phyloP scores from a whole-genome alignment of 345 rosid genomes.

The Eucalyptus victrix region DNA sequence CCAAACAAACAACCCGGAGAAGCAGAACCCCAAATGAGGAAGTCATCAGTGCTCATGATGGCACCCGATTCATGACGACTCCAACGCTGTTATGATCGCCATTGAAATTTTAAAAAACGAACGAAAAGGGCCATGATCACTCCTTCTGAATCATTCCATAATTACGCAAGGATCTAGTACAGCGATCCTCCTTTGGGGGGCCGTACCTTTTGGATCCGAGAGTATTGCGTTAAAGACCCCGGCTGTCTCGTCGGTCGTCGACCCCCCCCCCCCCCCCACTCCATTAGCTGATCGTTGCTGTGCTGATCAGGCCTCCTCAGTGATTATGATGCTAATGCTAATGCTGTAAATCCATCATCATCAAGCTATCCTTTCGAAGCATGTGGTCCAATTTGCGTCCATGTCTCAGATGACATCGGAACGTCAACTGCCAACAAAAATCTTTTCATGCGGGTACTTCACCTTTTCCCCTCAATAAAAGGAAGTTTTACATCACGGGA shows the following conservation, averaged over 20 bases:
- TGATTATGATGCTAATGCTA: neutral
- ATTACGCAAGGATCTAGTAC: neutral
- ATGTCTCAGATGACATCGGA: neutral
- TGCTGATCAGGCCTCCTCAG: neutral
- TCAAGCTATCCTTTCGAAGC: neutral
- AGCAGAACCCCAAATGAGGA: neutral
- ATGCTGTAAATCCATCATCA: neutral
- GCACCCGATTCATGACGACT: neutral
- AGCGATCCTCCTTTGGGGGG: neutral
- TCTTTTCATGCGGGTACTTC: neutral
- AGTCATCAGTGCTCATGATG: neutral
- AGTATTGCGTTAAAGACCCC: neutral
- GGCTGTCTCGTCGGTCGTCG: neutral
- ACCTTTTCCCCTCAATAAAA: neutral
- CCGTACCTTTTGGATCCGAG: neutral
- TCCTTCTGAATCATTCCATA: neutral
- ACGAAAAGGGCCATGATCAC: neutral
- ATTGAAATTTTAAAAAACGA: neutral
- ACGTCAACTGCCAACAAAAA: neutral
- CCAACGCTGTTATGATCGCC: neutral
- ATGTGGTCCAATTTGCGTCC: neutral
- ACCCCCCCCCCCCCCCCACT: neutral
- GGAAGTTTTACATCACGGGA: neutral
- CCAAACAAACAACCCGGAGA: neutral
- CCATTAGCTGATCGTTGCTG: neutral